Base-by-base conservation (phyloP, 225 moss, liverwort and hornwort genomes). In the Anthoceros angustus region DNA sequence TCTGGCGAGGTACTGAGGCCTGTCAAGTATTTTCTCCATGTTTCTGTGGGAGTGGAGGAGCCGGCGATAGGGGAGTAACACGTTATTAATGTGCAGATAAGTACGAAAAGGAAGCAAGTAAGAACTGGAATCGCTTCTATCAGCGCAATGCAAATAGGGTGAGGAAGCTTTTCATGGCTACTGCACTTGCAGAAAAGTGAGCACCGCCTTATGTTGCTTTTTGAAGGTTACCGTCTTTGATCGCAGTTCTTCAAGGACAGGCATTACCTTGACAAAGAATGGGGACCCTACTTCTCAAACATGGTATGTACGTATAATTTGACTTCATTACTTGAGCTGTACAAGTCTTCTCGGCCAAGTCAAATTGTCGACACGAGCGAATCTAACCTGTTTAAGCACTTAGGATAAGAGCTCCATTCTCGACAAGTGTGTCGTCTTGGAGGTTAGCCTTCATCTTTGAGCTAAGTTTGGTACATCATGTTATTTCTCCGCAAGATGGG, bases 221-320 rank as follows among this genome's bases (percentile, higher is more conserved):
- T 40, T 67, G 21, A 20, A 25, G n/a, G 18, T 63, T 9, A 21
- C 62, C 32, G 15, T 64, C 14, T 38, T 43, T 68, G 24, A 21
- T 39, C 74, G 74, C 94, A 95, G 88, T 98, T 98, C 72, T 98
- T 98, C 72, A 98, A 98, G 80, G 92, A 98, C 75, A 84, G 98
- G 70, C 92, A 98, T 77, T 98, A 98, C 70, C 89, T 98, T 68
- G 92, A 89, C 64, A 98, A 98, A 79, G 92, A 98, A 70, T 98
- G 98, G 98, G 98, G 92, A 68, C 77, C 83, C 39, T 98, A 92
- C 70, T 86, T 98, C 46, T 75, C 72, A 62, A 76, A 77, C 73
- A 77, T 61, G 88, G 89, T 98, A 55, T 55, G n/a, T n/a, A n/a
- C n/a, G n/a, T n/a, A n/a, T n/a, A n/a, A n/a, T 32, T 4, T 32